These are phyloP conservation scores for Solanum aculeatissimum DNA, from an alignment of 305 asterid genomes.

Conservation along the genomic window DNA sequence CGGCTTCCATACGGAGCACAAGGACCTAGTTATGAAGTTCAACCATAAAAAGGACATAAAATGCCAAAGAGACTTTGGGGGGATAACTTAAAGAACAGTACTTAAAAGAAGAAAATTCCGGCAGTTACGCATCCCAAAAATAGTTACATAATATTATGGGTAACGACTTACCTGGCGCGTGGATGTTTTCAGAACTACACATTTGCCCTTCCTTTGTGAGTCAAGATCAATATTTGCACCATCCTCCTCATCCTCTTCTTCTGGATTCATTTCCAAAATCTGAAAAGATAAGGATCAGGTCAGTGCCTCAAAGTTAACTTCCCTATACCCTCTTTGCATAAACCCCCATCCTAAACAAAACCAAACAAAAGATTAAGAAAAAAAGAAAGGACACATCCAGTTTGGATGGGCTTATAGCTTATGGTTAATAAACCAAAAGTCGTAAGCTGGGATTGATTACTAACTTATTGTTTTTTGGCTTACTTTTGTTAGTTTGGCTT, in stretches of 20 bases:
- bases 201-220: constrained; percentile 90
- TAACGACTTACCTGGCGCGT: constrained; percentile 66
- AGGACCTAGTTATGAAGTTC: neutral
- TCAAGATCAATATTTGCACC: constrained; percentile 96
- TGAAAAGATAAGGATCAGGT: constrained; percentile 5
- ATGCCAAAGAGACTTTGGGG: neutral
- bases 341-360: neutral
- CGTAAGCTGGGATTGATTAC: neutral
- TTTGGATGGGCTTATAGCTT: neutral
- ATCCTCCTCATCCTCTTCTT: constrained; percentile 96
- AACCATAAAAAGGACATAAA: neutral
- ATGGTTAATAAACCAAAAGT: neutral
- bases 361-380: neutral
- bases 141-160: neutral
- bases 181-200: constrained; percentile 86
- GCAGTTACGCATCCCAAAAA: neutral
- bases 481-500: neutral
- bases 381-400: neutral
- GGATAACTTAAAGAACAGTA: neutral
- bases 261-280: constrained; percentile 97
- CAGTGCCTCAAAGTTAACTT: neutral
- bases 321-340: neutral
- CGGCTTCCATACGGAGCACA: neutral
- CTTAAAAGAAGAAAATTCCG: neutral
- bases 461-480: neutral